A percentile compares a stretch with the other conserved stretches of the same genome.
Evolutionary conservation across 805 yeast species (phyloP).

Genomic region (Clavispora vitiphila): DNA sequence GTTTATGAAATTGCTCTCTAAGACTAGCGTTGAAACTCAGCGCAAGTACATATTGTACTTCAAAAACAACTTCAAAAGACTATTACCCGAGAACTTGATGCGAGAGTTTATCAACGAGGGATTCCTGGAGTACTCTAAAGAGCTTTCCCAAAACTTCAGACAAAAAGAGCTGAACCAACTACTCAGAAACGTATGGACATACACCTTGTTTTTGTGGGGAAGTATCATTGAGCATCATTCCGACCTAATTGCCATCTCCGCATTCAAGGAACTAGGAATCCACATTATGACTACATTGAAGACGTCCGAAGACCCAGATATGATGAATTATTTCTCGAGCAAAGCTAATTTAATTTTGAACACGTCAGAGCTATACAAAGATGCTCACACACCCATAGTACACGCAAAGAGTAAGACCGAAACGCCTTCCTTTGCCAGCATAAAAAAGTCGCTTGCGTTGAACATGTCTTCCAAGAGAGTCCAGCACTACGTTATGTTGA

Average conservation of each 20-base stretch:
- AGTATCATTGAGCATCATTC: conserved; percentile 7
- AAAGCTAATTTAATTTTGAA: conserved; percentile 5
- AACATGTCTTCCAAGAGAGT: conserved; percentile 9
- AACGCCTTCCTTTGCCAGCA: neutral
- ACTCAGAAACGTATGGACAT: conserved; percentile 7
- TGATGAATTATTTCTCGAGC: conserved; percentile 4
- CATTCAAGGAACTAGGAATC: conserved; percentile 4
- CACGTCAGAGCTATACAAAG: conserved; percentile 2
- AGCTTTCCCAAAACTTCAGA: conserved; percentile 1
- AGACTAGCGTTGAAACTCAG: conserved; percentile 9
- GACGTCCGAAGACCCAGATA: neutral
- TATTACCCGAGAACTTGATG: conserved; percentile 1
- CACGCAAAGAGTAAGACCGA: neutral
- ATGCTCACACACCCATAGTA: neutral
- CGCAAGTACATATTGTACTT: conserved; percentile 10
- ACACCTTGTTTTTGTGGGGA: conserved; percentile 12
- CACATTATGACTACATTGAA: conserved; percentile 1
- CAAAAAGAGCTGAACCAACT: neutral
- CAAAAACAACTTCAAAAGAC: conserved; percentile 3
- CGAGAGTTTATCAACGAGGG: conserved; percentile 9
- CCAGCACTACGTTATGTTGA: conserved; percentile 16
- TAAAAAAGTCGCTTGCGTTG: conserved; percentile 1
- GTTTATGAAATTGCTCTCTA: conserved; percentile 22
- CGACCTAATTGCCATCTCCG: neutral
- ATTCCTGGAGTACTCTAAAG: conserved; percentile 13